Evolutionary conservation across 176 grass and related monocot genomes (phyloP).

Genomic region (Aegilops umbellulata): DNA sequence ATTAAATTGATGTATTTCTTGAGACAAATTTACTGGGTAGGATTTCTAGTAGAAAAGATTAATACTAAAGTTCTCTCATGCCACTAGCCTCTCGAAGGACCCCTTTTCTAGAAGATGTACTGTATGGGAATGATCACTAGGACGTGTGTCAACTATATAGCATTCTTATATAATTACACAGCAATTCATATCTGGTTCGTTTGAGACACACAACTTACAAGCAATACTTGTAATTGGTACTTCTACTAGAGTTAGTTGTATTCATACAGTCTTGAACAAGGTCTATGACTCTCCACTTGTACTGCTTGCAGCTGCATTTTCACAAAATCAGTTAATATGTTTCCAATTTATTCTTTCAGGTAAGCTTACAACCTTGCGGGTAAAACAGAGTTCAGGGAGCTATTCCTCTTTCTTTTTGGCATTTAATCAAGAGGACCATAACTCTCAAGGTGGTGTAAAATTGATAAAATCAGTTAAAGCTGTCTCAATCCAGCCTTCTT

Average conservation of each 20-base stretch:
- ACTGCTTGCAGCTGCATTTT: constrained; percentile 15
- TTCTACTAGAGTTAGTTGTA: not conserved
- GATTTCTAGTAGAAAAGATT: not conserved
- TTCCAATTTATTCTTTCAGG: constrained; percentile 53
- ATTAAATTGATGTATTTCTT: not conserved
- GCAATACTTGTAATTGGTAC: not conserved
- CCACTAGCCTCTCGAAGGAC: not conserved
- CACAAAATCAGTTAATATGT: not conserved
- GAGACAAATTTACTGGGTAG: not conserved
- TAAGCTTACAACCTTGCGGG: constrained; percentile 75
- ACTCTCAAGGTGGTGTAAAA: constrained; percentile 36
- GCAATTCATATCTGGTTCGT: constrained; percentile 5
- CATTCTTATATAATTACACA: constrained; percentile 1
- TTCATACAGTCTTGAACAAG: not conserved
- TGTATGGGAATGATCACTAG: not conserved
- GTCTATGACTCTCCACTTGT: constrained; percentile 1
- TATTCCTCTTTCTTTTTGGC: constrained; percentile 57
- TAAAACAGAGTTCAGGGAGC: constrained; percentile 75
- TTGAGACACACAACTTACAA: not conserved
- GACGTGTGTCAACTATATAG: not conserved
- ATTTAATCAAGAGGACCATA: constrained; percentile 28
- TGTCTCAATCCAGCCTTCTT: constrained; percentile 71
- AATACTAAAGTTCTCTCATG: not conserved
- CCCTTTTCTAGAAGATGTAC: not conserved
- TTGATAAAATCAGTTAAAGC: constrained; percentile 41